Conservation (phyloP, 1,139 yeast species). For the Blastobotrys proliferans region DNA sequence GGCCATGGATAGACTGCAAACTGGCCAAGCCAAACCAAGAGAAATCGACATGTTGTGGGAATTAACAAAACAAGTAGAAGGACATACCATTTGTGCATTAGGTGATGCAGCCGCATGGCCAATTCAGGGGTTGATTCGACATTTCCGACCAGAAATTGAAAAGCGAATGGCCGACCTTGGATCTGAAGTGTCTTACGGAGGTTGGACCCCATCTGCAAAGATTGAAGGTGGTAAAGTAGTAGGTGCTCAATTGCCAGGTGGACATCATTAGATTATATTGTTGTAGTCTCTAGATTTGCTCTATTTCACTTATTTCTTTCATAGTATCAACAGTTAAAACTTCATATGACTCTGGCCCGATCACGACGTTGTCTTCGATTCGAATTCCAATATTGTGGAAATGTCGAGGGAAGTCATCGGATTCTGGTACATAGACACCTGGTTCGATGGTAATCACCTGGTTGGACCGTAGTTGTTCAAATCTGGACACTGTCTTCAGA, state of each 20-base stretch:
- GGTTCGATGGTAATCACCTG: slow-evolving; percentile 89
- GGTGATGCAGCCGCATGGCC: slow-evolving; percentile 97
- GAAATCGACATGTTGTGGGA: slow-evolving; percentile 82
- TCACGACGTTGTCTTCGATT: slow-evolving; percentile 85
- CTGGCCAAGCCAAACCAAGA: slow-evolving; percentile 72
- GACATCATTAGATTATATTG: slow-evolving; percentile 4
- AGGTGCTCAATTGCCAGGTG: slow-evolving; percentile 15
- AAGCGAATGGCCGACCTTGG: slow-evolving; percentile 59
- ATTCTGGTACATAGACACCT: slow-evolving; percentile 80
- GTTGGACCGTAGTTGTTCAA: slow-evolving; percentile 30
- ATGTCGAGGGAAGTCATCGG: slow-evolving; percentile 66
- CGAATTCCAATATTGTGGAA: slow-evolving; percentile 90
- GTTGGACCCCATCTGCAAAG: slow-evolving; percentile 66
- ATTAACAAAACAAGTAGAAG: slow-evolving; percentile 79
- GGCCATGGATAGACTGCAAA: slow-evolving; percentile 76
- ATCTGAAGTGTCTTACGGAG: slow-evolving; percentile 52
- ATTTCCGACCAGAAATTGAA: slow-evolving; percentile 76
- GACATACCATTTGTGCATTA: slow-evolving; percentile 85
- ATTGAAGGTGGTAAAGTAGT: slow-evolving; percentile 52
- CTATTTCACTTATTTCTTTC: slow-evolving; percentile 80
- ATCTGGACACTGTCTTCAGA: slow-evolving; percentile 50
- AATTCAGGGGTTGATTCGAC: slow-evolving; percentile 76
- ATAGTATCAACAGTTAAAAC: slow-evolving; percentile 76
- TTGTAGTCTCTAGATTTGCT: slow-evolving; percentile 31
- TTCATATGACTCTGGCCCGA: slow-evolving; percentile 56